Evolutionary conservation across 768 basidiomycete species (phyloP).

Genomic region (Hericium rajendrae): DNA sequence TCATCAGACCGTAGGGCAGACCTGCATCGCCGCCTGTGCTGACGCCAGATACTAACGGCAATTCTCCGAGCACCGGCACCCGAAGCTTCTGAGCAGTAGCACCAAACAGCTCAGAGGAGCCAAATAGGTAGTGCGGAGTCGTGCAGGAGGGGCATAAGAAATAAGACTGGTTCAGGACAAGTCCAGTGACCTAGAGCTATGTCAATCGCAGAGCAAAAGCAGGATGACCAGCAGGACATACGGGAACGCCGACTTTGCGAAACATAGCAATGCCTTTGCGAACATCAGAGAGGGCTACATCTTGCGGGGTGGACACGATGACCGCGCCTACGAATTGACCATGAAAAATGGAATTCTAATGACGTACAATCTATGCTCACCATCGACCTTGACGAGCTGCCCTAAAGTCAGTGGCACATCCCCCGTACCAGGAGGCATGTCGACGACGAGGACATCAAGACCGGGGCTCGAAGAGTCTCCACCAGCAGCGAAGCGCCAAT

Average conservation of each 20-base stretch:
- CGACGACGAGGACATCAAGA: conserved; percentile 81
- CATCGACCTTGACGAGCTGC: conserved; percentile 77
- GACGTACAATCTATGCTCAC: conserved; percentile 30
- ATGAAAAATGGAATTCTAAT: neutral
- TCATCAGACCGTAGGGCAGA: conserved; percentile 35
- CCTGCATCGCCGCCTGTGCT: conserved; percentile 68
- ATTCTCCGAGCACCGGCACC: conserved; percentile 62
- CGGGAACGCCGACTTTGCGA: conserved; percentile 79
- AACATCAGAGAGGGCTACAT: conserved; percentile 86
- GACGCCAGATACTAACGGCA: conserved; percentile 72
- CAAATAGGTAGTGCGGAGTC: conserved; percentile 57
- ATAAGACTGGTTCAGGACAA: conserved; percentile 82
- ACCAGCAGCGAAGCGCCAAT: conserved; percentile 48
- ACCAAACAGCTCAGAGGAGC: conserved; percentile 56
- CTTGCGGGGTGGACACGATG: conserved; percentile 93
- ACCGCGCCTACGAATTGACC: conserved; percentile 55
- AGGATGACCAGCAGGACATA: conserved; percentile 26
- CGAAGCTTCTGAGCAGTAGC: conserved; percentile 45
- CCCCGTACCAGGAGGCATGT: conserved; percentile 97
- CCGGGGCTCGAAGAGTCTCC: conserved; percentile 30
- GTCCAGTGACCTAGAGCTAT: conserved; percentile 63
- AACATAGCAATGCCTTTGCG: conserved; percentile 92
- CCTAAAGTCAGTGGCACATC: conserved; percentile 91
- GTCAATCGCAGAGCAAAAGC: neutral
- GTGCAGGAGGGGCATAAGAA: conserved; percentile 71